Percentiles rank a stretch among this genome's conserved stretches.
Conservation (phyloP, 2,329 filamentous ascomycete genomes). For the Paraconiothyrium brasiliense region DNA sequence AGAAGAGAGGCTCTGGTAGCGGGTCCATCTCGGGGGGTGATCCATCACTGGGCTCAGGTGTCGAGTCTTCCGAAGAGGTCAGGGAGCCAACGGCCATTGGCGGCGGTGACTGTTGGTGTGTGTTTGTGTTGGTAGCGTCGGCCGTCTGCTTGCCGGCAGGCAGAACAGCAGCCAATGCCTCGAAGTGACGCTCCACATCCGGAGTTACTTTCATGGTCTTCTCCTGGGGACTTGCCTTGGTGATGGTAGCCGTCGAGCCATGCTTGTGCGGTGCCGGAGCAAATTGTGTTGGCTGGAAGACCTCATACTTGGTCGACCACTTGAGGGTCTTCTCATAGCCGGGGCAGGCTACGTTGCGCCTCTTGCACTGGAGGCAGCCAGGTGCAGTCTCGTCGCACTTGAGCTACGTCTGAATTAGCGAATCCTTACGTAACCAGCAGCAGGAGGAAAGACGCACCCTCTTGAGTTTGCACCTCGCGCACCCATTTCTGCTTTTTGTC, state of each 20-base stretch:
- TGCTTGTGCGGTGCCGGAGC: constrained; percentile 31
- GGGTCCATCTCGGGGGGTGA: constrained; percentile 36
- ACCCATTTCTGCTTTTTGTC: constrained; percentile 49
- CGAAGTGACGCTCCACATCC: constrained; percentile 46
- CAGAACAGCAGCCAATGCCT: constrained; percentile 49
- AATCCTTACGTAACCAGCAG: neutral
- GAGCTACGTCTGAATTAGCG: constrained; percentile 41
- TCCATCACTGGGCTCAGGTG: constrained; percentile 35
- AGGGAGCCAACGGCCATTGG: constrained; percentile 32
- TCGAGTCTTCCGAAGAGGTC: constrained; percentile 30
- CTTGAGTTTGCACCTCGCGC: constrained; percentile 48
- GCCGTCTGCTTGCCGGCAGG: constrained; percentile 39
- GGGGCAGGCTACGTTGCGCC: constrained; percentile 55
- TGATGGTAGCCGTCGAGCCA: constrained; percentile 20
- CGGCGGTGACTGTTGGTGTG: constrained; percentile 30
- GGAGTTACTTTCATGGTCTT: constrained; percentile 32
- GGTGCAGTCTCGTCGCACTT: constrained; percentile 58
- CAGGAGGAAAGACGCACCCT: constrained; percentile 32
- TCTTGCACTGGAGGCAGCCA: constrained; percentile 55
- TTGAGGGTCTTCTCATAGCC: constrained; percentile 58
- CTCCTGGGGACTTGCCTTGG: constrained; percentile 18
- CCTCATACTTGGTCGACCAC: constrained; percentile 61
- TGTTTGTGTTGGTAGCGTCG: constrained; percentile 21
- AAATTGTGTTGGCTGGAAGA: constrained; percentile 49
- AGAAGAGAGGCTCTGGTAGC: constrained; percentile 36